These are phyloP conservation scores for Penicillium sp. DNA, from an alignment of 2,329 filamentous ascomycete genomes.

Conservation along the genomic window DNA sequence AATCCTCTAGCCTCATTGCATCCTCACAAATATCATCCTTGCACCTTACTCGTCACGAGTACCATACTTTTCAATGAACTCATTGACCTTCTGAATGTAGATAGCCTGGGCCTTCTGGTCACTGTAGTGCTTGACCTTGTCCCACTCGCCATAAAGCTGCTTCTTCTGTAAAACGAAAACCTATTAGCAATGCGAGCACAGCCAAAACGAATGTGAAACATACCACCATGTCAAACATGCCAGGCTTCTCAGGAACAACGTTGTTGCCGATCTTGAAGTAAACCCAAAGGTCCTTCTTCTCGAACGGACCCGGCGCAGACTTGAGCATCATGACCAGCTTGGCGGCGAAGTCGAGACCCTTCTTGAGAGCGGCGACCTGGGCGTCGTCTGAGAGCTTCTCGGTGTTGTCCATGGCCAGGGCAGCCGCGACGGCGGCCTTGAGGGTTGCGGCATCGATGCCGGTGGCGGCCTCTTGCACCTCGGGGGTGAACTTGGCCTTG, in stretches of 20 bases:
- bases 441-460: slow-evolving; percentile 25
- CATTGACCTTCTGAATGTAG: slow-evolving; percentile 69
- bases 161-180: slow-evolving; percentile 55
- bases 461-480: slow-evolving; percentile 25
- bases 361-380: slow-evolving; percentile 14
- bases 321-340: slow-evolving; percentile 29
- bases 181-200: slow-evolving; percentile 15
- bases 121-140: slow-evolving; percentile 60
- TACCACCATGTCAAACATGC: slow-evolving; percentile 41
- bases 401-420: slow-evolving; percentile 13
- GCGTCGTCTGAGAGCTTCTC: slow-evolving; percentile 14
- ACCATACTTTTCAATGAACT: slow-evolving; percentile 64
- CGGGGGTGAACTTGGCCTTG: slow-evolving; percentile 26
- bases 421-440: slow-evolving; percentile 19
- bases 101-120: slow-evolving; percentile 65
- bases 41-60: slow-evolving; percentile 19
- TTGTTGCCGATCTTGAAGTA: slow-evolving; percentile 37
- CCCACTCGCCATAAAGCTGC: slow-evolving; percentile 74
- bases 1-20: not conserved
- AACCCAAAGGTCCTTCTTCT: slow-evolving; percentile 34
- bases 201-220: slow-evolving; percentile 2
- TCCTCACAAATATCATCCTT: not conserved
- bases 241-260: slow-evolving; percentile 29
- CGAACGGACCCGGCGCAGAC: slow-evolving; percentile 20
- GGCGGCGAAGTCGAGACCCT: slow-evolving; percentile 31